phyloP scores from a whole-genome alignment of 2,329 filamentous ascomycete genomes.

The Ophiostoma perfectum region DNA sequence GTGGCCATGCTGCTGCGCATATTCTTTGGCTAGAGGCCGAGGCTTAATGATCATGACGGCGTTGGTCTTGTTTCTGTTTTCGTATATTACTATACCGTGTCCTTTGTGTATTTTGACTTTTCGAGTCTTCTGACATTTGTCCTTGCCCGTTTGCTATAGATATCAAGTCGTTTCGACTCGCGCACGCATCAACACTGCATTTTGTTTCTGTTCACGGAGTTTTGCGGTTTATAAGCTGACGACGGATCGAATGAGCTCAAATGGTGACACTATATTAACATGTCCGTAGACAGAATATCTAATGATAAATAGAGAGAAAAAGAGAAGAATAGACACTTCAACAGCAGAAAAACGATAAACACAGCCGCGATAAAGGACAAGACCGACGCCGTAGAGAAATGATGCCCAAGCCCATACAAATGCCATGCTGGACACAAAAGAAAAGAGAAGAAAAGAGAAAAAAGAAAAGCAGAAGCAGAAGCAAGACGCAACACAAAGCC shows the following conservation, averaged over 20 bases:
- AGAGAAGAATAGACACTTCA: not conserved
- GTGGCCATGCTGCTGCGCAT: conserved; percentile 62
- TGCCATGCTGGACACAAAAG: not conserved
- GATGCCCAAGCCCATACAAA: conserved; percentile 14
- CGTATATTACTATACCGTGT: no score
- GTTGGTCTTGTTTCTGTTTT: no score
- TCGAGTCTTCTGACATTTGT: no score
- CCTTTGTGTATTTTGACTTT: no score
- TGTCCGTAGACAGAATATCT: conserved; percentile 11
- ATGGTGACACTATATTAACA: conserved; percentile 14
- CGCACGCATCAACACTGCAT: no score
- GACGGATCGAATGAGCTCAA: not conserved
- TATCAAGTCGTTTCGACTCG: no score
- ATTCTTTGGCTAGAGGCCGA: conserved; percentile 12
- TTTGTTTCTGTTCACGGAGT: no score
- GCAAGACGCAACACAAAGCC: no score
- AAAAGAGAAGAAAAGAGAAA: not conserved
- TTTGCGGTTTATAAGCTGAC: no score
- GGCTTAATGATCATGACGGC: no score
- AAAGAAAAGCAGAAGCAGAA: not conserved
- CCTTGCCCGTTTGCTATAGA: no score
- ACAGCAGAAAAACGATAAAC: not conserved
- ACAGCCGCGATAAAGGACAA: not conserved
- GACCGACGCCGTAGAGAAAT: conserved; percentile 13
- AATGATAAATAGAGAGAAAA: not conserved